Conservation (phyloP, 768 basidiomycete species). For the Lactarius sanguifluus region DNA sequence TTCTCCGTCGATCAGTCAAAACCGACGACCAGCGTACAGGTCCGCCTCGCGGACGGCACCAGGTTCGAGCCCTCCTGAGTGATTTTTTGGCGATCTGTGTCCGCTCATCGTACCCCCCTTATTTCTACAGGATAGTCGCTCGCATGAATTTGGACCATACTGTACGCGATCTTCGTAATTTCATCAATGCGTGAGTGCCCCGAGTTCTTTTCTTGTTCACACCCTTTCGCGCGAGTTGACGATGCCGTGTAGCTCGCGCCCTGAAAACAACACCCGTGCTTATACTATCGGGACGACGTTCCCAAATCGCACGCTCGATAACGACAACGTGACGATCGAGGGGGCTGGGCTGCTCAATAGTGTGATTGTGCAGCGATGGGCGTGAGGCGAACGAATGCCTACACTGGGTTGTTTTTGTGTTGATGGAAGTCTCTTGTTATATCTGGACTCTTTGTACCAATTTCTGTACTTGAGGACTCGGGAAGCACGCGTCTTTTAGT, state of each 20-base stretch:
- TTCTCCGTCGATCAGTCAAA: slow-evolving; percentile 81
- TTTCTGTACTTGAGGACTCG: not conserved
- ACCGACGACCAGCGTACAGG: slow-evolving; percentile 88
- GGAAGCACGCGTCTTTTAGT: not conserved
- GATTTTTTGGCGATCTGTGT: not conserved
- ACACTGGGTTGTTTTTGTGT: no score
- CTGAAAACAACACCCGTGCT: slow-evolving; percentile 21
- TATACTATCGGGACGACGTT: slow-evolving; percentile 30
- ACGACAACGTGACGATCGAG: slow-evolving; percentile 25
- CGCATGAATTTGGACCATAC: slow-evolving; percentile 92
- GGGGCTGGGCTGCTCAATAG: slow-evolving; percentile 27
- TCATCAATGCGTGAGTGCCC: slow-evolving; percentile 82
- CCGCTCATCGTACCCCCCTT: not conserved
- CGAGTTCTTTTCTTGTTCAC: no score
- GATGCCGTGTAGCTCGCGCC: slow-evolving; percentile 22
- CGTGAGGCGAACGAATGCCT: slow-evolving; percentile 7
- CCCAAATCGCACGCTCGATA: slow-evolving; percentile 30
- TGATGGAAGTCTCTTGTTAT: not conserved
- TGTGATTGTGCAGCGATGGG: slow-evolving; percentile 30
- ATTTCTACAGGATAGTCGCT: slow-evolving; percentile 59
- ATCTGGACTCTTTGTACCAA: not conserved
- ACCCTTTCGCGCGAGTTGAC: not conserved
- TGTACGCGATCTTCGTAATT: slow-evolving; percentile 77
- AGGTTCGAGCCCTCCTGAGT: slow-evolving; percentile 45
- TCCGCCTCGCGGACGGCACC: slow-evolving; percentile 88